Percentiles rank a stretch among this genome's conserved stretches.
Conservation (phyloP, 2,329 filamentous ascomycete species). For the Thermothelomyces thermophilus region DNA sequence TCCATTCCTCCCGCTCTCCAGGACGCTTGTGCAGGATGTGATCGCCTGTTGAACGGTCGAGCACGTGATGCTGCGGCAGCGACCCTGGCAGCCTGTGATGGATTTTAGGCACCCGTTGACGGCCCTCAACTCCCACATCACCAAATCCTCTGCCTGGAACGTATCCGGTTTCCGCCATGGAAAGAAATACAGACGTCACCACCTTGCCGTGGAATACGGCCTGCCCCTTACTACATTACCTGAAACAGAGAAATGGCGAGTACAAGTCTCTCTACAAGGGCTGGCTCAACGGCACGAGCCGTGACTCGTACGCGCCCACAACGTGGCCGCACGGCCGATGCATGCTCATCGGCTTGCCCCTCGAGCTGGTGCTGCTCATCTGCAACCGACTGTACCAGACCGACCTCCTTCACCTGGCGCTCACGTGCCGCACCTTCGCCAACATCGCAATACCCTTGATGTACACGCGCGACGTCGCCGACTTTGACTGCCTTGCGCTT, state of each 20-base stretch:
- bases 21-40: no score
- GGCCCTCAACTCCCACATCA: no score
- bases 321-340: conserved; percentile 8
- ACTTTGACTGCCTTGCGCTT: conserved; percentile 17
- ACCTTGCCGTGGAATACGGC: no score
- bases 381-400: conserved; percentile 13
- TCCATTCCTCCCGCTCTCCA: not conserved
- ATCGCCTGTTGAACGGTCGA: no score
- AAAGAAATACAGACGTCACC: not conserved
- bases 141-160: no score
- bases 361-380: conserved; percentile 13
- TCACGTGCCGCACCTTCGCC: conserved; percentile 9
- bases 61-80: no score
- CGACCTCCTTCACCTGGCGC: conserved; percentile 16
- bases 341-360: conserved; percentile 12
- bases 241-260: not conserved
- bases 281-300: not conserved
- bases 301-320: not conserved
- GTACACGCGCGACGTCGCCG: conserved; percentile 13
- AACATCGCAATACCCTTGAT: not conserved
- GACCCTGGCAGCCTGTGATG: no score
- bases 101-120: no score
- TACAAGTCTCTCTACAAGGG: conserved; percentile 1
- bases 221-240: not conserved
- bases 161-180: not conserved